Conservation (phyloP, 2,329 filamentous ascomycete genomes). For the Cryphonectria naterciae region DNA sequence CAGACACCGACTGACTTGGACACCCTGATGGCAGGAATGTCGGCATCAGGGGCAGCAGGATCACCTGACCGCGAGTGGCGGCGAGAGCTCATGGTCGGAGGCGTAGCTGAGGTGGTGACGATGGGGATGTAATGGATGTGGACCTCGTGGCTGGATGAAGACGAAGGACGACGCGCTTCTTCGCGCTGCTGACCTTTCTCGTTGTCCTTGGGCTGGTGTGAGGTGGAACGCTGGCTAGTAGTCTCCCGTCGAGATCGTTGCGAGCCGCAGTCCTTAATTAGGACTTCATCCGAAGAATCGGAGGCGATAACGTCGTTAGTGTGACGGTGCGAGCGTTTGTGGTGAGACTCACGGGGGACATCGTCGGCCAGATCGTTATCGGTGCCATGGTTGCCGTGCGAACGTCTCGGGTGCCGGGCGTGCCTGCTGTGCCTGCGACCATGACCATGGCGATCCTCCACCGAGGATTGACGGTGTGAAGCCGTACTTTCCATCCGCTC, state of each 20-base stretch:
- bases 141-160: slow-evolving; percentile 20
- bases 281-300: slow-evolving; percentile 19
- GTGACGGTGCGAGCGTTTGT: slow-evolving; percentile 10
- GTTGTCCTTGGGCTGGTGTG: slow-evolving; percentile 17
- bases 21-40: slow-evolving; percentile 5
- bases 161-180: slow-evolving; percentile 19
- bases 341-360: background rate
- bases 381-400: background rate
- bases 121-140: slow-evolving; percentile 26
- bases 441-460: slow-evolving; percentile 13
- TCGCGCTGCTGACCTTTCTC: slow-evolving; percentile 25
- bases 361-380: slow-evolving; percentile 1
- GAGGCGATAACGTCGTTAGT: slow-evolving; percentile 13
- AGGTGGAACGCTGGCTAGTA: slow-evolving; percentile 5
- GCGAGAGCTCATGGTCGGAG: slow-evolving; percentile 12
- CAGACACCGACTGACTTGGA: slow-evolving; percentile 9
- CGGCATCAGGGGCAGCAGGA: background rate
- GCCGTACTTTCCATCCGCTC: background rate
- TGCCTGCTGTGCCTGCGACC: slow-evolving; percentile 21
- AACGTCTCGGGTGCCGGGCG: background rate
- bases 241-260: slow-evolving; percentile 3
- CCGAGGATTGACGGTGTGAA: background rate
- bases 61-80: slow-evolving; percentile 5
- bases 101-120: slow-evolving; percentile 19
- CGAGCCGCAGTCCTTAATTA: slow-evolving; percentile 3